Evolutionary conservation across 257 asterid species (phyloP).

Genomic region (Solanum paucissectum): DNA sequence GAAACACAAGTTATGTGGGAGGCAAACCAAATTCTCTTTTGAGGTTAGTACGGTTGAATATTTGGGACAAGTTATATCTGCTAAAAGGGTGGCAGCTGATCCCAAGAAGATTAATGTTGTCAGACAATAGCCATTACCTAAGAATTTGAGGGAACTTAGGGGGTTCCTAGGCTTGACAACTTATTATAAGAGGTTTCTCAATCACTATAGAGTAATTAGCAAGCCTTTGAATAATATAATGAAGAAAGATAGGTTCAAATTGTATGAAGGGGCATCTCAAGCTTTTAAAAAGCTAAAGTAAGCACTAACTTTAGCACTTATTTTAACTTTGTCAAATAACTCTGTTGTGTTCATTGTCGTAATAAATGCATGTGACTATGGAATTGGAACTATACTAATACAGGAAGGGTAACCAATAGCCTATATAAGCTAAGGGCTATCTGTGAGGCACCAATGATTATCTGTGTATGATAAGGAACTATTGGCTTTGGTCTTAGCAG

Average conservation of each 20-base stretch:
- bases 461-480: background rate
- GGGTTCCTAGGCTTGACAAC: background rate
- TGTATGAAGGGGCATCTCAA: background rate
- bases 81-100: background rate
- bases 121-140: background rate
- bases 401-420: background rate
- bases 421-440: background rate
- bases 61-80: background rate
- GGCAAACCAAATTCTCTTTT: background rate
- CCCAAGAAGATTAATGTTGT: background rate
- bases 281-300: background rate
- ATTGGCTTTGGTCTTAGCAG: background rate
- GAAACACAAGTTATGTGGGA: background rate
- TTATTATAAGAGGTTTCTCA: background rate
- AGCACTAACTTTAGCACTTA: background rate
- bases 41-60: background rate
- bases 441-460: background rate
- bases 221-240: background rate
- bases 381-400: background rate
- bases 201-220: background rate
- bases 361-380: background rate
- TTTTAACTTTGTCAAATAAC: background rate
- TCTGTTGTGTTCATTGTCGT: background rate
- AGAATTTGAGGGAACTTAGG: background rate
- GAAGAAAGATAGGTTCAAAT: too few species aligned